Base-by-base conservation (phyloP, 2,329 filamentous ascomycete genomes). In the Fusarium domesticum region DNA sequence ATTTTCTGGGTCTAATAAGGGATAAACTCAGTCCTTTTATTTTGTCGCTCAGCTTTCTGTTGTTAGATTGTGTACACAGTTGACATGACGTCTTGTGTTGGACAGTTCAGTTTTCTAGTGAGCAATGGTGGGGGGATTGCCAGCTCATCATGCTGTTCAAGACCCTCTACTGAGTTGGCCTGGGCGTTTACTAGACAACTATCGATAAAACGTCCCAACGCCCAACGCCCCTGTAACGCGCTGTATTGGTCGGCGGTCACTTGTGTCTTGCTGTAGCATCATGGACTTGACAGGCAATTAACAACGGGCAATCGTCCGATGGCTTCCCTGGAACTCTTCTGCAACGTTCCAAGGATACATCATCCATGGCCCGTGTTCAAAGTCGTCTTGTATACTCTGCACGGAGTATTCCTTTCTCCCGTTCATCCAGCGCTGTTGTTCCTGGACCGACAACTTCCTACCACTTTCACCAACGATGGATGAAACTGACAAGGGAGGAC, bases 101-200 rank as follows among this genome's bases (percentile, higher is more conserved):
- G 50, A 47, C 42, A 37, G 38, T 18, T 5, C 14, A 12, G 23
- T 11, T 12, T 35, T 28, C 19, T 37, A 31, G 37, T 43, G 45
- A 41, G 40, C 50, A 53, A 47, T 54, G 42, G 53, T 43, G 54
- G 56, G 55, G 56, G n/a, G 41, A 32, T 38, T 49, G 54, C 54
- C 56, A 59, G 53, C 57, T 58, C 52, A 59, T 50, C 45, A 57
- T 46, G 56, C n/a, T n/a, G n/a, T n/a, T n/a, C n/a, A n/a, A n/a
- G n/a, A n/a, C n/a, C 47, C 44, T 49, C 48, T 44, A 44, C 39
- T 36, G 37, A 36, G 30, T 16, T 37, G 38, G 43, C 51, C 51
- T 48, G 48, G 47, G 51, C 48, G 54, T 55, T 60, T 53, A 56
- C 58, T 50, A 47, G 58, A 56, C 58, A 61, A 61, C 56, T 44